A percentile compares a stretch with the other conserved stretches of the same genome.
phyloP scores from a whole-genome alignment of 306 rosid species.

The Crotalaria pallida region DNA sequence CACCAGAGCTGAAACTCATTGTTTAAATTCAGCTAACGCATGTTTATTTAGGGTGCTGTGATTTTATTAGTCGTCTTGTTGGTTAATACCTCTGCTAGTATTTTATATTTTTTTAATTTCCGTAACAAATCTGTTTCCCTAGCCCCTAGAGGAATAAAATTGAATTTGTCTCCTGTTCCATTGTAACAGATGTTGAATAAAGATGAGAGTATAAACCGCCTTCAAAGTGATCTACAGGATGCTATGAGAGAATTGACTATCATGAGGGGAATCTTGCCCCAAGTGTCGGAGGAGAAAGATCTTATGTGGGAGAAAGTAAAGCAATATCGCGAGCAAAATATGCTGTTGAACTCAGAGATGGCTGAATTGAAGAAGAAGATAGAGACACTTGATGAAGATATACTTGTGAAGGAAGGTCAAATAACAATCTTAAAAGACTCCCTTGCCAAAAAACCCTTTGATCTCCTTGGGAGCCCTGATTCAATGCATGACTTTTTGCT shows the following conservation, averaged over 20 bases:
- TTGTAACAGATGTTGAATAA: conserved; percentile 61
- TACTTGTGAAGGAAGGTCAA: conserved; percentile 87
- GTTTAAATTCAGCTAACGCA: neutral
- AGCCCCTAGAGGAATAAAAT: neutral
- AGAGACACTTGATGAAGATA: conserved; percentile 68
- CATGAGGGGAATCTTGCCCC: conserved; percentile 47
- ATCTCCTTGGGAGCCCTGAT: conserved; percentile 61
- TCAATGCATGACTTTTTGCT: conserved; percentile 51
- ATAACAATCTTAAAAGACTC: conserved; percentile 82
- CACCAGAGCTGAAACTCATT: conserved; percentile 2
- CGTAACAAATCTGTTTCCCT: neutral
- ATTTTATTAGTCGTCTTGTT: neutral
- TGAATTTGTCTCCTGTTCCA: neutral
- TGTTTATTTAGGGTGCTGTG: neutral
- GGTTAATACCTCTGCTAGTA: neutral
- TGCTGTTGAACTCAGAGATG: conserved; percentile 61
- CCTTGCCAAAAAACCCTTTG: conserved; percentile 49
- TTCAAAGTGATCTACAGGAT: conserved; percentile 56
- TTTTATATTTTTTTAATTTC: neutral
- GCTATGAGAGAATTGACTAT: conserved; percentile 54
- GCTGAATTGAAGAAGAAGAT: conserved; percentile 49
- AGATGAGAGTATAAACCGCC: conserved; percentile 55
- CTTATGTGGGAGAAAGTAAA: conserved; percentile 76
- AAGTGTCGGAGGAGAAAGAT: conserved; percentile 78
- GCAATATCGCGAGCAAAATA: conserved; percentile 68